Evolutionary conservation across 2,329 filamentous ascomycete species (phyloP), one percentile per base, ranked within the genome.

Genomic region (Ilyonectria robusta): DNA sequence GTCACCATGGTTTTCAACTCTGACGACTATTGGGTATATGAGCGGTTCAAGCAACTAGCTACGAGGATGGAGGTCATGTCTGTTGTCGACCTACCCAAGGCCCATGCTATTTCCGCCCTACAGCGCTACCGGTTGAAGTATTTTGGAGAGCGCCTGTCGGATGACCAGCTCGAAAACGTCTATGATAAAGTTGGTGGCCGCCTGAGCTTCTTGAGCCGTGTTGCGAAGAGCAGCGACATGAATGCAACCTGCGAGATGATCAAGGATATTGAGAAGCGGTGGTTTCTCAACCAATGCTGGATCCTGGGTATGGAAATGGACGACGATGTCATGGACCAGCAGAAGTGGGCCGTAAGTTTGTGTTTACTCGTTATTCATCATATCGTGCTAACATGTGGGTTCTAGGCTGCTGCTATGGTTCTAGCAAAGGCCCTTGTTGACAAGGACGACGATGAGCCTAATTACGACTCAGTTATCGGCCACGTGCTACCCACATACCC

Each of bases 1-100:
- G 93, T 97, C 33, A 98, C 96, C 1, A 89, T 94, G 85, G 91
- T 99, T 37, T 94, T 99, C 83, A 98, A 98, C 81, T 95, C 91
- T 60, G 96, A 99, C 80, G 96, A 98, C 78, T 99, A 97, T 82
- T 99, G 96, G 96, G 93, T 99, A 0, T 98, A 98, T 76, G 96
- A 99, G 80, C 89, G 95, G 15, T 84, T 99, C 59, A 98, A 98
- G 84, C 92, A 94, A 78, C 92, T 97, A 66, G 94, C 94, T 3
- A 97, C 95, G 2, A 90, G 96, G 51, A 97, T 99, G 94, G 95
- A 98, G 77, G 93, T 99, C 5, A 91, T 97, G 42, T 90, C 94
- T 9, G 91, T 99, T 47, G 87, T 89, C 5, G 96, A 99, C 79
- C 84, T 99, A 7, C 89, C 92, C 58, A 97, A 95, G 78, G 79